phyloP scores from a whole-genome alignment of 2,329 filamentous ascomycete species.

The Lecanoromycetidae sp. region DNA sequence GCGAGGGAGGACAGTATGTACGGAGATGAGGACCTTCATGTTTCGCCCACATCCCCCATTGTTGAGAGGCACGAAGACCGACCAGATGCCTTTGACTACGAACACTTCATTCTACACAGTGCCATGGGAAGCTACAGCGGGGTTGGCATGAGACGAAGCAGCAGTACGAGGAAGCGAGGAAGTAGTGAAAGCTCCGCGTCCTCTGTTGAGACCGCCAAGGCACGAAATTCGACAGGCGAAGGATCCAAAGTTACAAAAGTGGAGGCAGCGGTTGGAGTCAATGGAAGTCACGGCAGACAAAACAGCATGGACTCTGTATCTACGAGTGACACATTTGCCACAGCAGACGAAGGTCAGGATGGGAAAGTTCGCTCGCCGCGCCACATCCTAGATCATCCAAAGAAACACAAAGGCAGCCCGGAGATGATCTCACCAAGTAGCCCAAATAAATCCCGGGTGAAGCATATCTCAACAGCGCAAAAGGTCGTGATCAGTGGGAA shows the following conservation, averaged over 20 bases:
- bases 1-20: constrained; percentile 10
- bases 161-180: constrained; percentile 18
- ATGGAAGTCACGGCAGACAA: constrained; percentile 35
- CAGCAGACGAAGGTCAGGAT: constrained; percentile 42
- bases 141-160: constrained; percentile 13
- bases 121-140: constrained; percentile 53
- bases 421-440: too few relatives aligned
- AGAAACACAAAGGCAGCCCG: neutral
- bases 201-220: constrained; percentile 41
- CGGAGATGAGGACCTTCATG: constrained; percentile 12
- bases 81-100: constrained; percentile 90
- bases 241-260: neutral
- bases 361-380: constrained; percentile 28
- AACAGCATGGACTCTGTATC: constrained; percentile 49
- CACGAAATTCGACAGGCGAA: constrained; percentile 20
- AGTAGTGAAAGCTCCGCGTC: constrained; percentile 30
- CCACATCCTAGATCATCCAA: constrained; percentile 14
- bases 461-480: constrained; percentile 6
- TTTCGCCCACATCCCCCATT: constrained; percentile 10
- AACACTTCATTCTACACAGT: constrained; percentile 89
- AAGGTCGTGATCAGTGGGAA: neutral
- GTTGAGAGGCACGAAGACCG: constrained; percentile 62
- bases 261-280: constrained; percentile 19
- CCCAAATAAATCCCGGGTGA: too few relatives aligned
- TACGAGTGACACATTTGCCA: constrained; percentile 51